Evolutionary conservation across 805 yeast genomes (phyloP), one percentile per base, ranked within the genome.

Genomic region (Kazachstania bromeliacearum): DNA sequence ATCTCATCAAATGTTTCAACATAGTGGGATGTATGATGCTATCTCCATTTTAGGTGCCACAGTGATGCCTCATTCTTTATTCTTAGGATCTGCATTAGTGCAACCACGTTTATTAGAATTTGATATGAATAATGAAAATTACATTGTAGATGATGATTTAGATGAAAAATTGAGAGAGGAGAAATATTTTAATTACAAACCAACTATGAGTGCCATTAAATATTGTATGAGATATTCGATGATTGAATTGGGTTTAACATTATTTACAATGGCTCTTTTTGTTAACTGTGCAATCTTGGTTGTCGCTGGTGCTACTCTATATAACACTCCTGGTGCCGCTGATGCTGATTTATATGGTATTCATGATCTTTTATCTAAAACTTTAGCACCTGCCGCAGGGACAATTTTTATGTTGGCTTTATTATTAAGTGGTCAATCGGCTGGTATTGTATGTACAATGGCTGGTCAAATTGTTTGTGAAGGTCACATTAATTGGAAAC

Each of bases 391-490:
- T 2, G 75, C 73, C 7, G 94, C 85, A 0, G 96, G 96, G 19
- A 76, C 85, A 1, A 59, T 85, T 0, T 88, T 88, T 61, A 85
- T 85, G 71, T 56, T 85, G 36, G 96, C 96, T 0, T 66, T 88
- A 47, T 63, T 88, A 27, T 73, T 83, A 40, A 79, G 92, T 39
- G 96, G 96, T 5, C 87, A 83, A 51, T 79, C 88, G 31, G 95
- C 96, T 0, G 95, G 96, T 33, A 76, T 88, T 29, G 88, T 87
- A 2, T 87, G 96, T 56, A 88, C 96, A 0, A 80, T 88, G 63
- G 85, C 94, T 0, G 96, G 96, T 7, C 94, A 88, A 59, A 77
- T 88, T 47, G 95, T 88, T 2, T 74, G 85, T 46, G 96, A 88
- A 56, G 96, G 96, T 1, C 89, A 84, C 51, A 64, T 88, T 27